phyloP scores from a whole-genome alignment of 768 basidiomycete species.

The Pulveroboletus sp. region DNA sequence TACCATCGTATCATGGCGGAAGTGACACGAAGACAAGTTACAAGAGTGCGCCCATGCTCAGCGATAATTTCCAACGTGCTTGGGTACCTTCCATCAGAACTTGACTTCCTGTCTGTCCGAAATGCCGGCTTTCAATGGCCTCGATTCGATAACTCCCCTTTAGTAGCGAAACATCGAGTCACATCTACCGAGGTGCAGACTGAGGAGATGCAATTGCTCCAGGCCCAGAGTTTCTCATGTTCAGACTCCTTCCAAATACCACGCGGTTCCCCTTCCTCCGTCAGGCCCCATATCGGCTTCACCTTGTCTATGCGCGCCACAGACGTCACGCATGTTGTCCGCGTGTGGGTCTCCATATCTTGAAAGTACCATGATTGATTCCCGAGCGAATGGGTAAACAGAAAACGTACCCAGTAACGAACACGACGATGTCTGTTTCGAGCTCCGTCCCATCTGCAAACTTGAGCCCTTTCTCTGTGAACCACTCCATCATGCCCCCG shows the following conservation, averaged over 20 bases:
- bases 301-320: slow-evolving; percentile 46
- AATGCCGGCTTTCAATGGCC: slow-evolving; percentile 28
- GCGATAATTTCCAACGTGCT: too few relatives aligned
- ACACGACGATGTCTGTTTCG: slow-evolving; percentile 32
- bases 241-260: slow-evolving; percentile 34
- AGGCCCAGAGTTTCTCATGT: slow-evolving; percentile 22
- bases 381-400: too few relatives aligned
- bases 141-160: slow-evolving; percentile 19
- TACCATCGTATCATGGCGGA: too few relatives aligned
- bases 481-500: slow-evolving; percentile 32
- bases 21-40: too few relatives aligned
- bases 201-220: slow-evolving; percentile 25
- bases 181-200: slow-evolving; percentile 22
- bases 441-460: slow-evolving; percentile 30
- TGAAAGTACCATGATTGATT: background rate
- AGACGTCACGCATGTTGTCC: slow-evolving; percentile 40
- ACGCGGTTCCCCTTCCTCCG: slow-evolving; percentile 59
- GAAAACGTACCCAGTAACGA: slow-evolving; percentile 30
- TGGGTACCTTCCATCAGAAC: slow-evolving; percentile 16
- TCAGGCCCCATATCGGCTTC: slow-evolving; percentile 59
- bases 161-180: background rate
- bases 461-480: slow-evolving; percentile 30
- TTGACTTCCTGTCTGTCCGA: slow-evolving; percentile 17
- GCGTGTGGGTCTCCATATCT: slow-evolving; percentile 49
- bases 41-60: background rate